phyloP scores from a whole-genome alignment of 208 protist species.

The Crithidia fasciculata region DNA sequence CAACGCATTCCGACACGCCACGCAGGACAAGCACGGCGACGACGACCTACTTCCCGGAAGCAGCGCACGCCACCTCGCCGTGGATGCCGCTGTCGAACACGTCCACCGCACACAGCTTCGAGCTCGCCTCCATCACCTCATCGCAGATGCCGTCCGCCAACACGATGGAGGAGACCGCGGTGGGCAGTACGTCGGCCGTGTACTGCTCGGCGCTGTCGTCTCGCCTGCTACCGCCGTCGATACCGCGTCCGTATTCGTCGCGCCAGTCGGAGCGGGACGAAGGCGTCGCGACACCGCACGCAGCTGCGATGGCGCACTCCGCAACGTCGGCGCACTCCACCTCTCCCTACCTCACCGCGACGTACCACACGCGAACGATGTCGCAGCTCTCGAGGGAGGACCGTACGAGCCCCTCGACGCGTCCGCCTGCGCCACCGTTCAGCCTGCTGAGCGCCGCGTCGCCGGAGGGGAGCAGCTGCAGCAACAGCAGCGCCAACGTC shows the following conservation, averaged over 20 bases:
- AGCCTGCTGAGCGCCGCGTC: background rate
- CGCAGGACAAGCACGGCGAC: background rate
- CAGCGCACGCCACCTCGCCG: background rate
- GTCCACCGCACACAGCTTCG: background rate
- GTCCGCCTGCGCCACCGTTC: background rate
- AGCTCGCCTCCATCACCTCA: background rate
- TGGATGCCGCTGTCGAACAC: background rate
- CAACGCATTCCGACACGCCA: background rate
- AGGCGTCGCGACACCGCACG: background rate
- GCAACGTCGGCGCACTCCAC: too few relatives aligned
- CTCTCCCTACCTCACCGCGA: slow-evolving; percentile 2
- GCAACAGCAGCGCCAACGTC: background rate
- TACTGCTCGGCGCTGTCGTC: background rate
- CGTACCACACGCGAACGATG: background rate
- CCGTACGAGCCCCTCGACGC: background rate
- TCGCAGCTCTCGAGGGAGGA: background rate
- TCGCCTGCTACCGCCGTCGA: slow-evolving; percentile 4
- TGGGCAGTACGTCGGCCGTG: background rate
- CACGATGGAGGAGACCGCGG: background rate
- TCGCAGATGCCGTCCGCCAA: background rate
- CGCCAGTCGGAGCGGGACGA: background rate
- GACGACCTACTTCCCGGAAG: too few relatives aligned
- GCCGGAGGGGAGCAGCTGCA: background rate
- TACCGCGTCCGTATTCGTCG: slow-evolving; percentile 2
- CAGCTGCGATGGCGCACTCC: background rate